Evolutionary conservation across 2,329 filamentous ascomycete genomes (phyloP).

Genomic region (Hypoxylon sp.): DNA sequence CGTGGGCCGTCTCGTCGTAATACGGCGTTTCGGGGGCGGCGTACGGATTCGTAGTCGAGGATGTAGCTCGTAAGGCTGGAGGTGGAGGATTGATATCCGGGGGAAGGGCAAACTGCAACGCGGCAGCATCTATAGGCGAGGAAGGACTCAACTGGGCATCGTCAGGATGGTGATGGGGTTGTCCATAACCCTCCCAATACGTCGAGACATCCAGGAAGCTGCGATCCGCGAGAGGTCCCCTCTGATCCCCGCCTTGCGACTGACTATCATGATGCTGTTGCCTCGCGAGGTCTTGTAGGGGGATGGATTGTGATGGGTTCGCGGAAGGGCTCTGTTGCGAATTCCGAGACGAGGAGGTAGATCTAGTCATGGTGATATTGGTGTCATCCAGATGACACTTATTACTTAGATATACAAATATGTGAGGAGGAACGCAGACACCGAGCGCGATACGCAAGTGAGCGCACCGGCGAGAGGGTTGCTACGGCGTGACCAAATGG

Average conservation of each 20-base stretch:
- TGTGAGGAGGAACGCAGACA: slow-evolving; percentile 12
- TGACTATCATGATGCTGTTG: slow-evolving; percentile 48
- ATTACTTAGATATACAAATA: slow-evolving; percentile 28
- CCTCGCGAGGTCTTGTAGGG: slow-evolving; percentile 70
- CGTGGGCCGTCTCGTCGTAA: slow-evolving; percentile 57
- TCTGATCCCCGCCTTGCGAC: slow-evolving; percentile 40
- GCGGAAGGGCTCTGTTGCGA: slow-evolving; percentile 60
- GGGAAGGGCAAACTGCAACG: slow-evolving; percentile 67
- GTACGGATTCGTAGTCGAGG: slow-evolving; percentile 49
- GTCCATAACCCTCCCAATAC: slow-evolving; percentile 64
- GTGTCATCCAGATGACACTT: slow-evolving; percentile 48
- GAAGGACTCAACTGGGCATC: slow-evolving; percentile 53
- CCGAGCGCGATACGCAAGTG: slow-evolving; percentile 45
- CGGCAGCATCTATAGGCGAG: slow-evolving; percentile 67
- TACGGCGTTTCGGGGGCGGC: slow-evolving; percentile 55
- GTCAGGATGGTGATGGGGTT: slow-evolving; percentile 56
- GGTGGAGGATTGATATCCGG: slow-evolving; percentile 60
- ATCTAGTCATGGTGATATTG: slow-evolving; percentile 59
- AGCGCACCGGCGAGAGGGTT: slow-evolving; percentile 42
- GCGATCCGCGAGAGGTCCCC: slow-evolving; percentile 45
- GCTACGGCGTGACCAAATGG: slow-evolving; percentile 36
- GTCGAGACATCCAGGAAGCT: slow-evolving; percentile 60
- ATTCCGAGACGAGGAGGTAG: slow-evolving; percentile 56
- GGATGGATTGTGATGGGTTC: slow-evolving; percentile 72
- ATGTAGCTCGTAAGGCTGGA: slow-evolving; percentile 45